These are phyloP conservation scores for Multifurca ochricompacta DNA, from an alignment of 768 basidiomycete genomes.

Conservation along the genomic window DNA sequence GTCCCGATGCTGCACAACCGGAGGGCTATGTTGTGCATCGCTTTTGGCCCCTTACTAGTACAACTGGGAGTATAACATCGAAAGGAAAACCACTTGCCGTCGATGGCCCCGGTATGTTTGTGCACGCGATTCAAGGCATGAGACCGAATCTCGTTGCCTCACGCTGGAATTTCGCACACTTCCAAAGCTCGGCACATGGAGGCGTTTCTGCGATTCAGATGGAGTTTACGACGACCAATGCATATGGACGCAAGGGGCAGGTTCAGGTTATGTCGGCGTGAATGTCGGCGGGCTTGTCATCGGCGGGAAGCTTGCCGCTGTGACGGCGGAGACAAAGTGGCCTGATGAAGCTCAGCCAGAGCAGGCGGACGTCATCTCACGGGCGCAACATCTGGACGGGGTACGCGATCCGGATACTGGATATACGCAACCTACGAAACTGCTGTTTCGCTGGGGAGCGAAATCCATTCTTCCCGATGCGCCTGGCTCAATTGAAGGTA, in stretches of 20 bases:
- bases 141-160: constrained; percentile 88
- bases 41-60: constrained; percentile 73
- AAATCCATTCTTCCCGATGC: constrained; percentile 49
- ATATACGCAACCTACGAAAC: constrained; percentile 62
- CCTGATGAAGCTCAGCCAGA: constrained; percentile 48
- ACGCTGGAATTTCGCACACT: constrained; percentile 92
- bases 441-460: constrained; percentile 75
- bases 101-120: constrained; percentile 73
- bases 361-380: constrained; percentile 47
- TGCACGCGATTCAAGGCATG: constrained; percentile 98
- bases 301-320: constrained; percentile 62
- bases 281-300: constrained; percentile 84
- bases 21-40: constrained; percentile 86
- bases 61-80: constrained; percentile 58
- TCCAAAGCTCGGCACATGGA: constrained; percentile 66
- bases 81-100: constrained; percentile 52
- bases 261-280: constrained; percentile 76
- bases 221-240: constrained; percentile 85
- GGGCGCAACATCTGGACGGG: constrained; percentile 54
- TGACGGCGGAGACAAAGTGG: constrained; percentile 77
- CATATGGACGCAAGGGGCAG: constrained; percentile 73
- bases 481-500: constrained; percentile 49
- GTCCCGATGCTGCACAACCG: constrained; percentile 53
- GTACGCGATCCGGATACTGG: constrained; percentile 71
- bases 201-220: constrained; percentile 86